Conservation (phyloP, 2,329 filamentous ascomycete species). For the Thielaviopsis musarum region DNA sequence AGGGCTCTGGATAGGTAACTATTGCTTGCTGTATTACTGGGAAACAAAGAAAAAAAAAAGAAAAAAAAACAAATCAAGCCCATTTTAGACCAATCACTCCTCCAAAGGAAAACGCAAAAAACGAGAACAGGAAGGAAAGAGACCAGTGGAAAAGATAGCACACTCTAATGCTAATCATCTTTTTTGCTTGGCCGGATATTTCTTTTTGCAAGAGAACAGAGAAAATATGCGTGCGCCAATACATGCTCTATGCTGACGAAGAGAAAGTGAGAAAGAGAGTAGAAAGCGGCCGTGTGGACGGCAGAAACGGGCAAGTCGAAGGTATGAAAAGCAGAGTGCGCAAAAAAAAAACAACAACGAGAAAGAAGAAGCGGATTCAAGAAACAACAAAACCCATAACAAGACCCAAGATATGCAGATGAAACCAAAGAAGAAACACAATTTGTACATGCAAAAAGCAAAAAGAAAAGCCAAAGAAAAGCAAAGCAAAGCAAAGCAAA, state of each 20-base stretch:
- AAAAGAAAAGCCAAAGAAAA: conserved; percentile 10
- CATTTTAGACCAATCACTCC: conserved; percentile 1
- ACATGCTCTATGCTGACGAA: background rate
- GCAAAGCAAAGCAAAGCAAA: conserved; percentile 11
- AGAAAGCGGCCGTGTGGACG: background rate
- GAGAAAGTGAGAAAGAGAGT: background rate
- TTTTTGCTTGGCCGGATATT: background rate
- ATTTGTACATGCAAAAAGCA: conserved; percentile 10
- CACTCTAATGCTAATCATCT: conserved; percentile 3
- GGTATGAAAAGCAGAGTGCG: background rate
- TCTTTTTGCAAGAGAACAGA: background rate
- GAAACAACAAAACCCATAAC: conserved; percentile 10
- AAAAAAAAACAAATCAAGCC: conserved; percentile 14
- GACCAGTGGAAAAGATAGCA: conserved; percentile 3
- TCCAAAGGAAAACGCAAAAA: conserved; percentile 2
- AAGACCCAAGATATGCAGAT: conserved; percentile 11
- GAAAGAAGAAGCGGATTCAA: conserved; percentile 1
- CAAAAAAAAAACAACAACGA: conserved; percentile 4
- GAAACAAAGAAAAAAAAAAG: background rate
- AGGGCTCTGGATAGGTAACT: background rate
- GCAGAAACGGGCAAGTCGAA: background rate
- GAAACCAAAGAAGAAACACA: conserved; percentile 10
- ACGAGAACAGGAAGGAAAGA: conserved; percentile 1
- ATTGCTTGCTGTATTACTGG: background rate
- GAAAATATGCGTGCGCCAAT: background rate